Percentiles rank a stretch among this genome's conserved stretches.
Conservation (phyloP, 2,329 filamentous ascomycete species). For the Graphilbum fragrans region DNA sequence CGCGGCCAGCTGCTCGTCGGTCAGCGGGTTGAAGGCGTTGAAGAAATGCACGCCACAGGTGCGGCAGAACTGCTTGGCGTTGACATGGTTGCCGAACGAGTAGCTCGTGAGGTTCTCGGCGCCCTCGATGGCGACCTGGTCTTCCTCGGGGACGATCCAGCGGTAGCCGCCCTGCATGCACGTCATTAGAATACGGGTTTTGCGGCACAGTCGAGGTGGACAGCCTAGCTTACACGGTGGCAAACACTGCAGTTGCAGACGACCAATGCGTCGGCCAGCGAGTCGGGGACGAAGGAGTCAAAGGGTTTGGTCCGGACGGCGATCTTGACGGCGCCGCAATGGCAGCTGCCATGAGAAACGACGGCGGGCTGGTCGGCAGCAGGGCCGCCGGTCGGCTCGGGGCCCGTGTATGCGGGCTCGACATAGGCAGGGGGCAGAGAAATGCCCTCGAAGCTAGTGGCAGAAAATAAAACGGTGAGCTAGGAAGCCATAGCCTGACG, state of each 20-base stretch:
- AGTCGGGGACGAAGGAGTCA: conserved; percentile 14
- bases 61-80: conserved; percentile 34
- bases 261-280: conserved; percentile 11
- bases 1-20: conserved; percentile 22
- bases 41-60: conserved; percentile 32
- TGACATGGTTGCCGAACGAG: conserved; percentile 18
- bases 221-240: too few species aligned
- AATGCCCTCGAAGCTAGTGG: conserved; percentile 25
- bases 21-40: conserved; percentile 17
- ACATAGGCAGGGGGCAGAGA: conserved; percentile 20
- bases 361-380: conserved; percentile 21
- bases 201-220: too few species aligned
- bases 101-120: conserved; percentile 28
- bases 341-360: conserved; percentile 37
- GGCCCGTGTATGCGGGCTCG: conserved; percentile 24
- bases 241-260: conserved; percentile 43
- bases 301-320: conserved; percentile 28
- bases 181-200: conserved; percentile 7
- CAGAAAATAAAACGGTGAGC: neutral
- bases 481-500: too few species aligned
- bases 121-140: conserved; percentile 28
- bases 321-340: conserved; percentile 36
- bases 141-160: conserved; percentile 30
- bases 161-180: conserved; percentile 25
- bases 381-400: conserved; percentile 22